Evolutionary conservation across 2,329 filamentous ascomycete species (phyloP), one percentile per base, ranked within the genome.

Genomic region (Ascochyta clinopodiicola): DNA sequence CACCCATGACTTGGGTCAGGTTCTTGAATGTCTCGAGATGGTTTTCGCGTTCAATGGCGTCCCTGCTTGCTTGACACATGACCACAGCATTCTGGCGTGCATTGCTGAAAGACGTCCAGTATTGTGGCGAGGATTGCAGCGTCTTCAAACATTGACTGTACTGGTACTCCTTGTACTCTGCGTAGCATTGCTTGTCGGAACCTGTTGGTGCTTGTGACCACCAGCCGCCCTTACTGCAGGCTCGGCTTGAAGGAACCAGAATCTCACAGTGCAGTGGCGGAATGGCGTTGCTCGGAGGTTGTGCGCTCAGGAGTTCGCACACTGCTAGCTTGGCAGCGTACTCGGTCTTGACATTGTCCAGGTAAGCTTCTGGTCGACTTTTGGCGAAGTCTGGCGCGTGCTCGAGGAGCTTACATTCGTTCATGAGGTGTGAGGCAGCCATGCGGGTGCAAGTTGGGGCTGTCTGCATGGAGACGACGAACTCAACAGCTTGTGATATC

Each of bases 81-180:
- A 85, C 73, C 38, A 85, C 76, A 2, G 85, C 85, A 60, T 86
- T 86, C 51, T 87, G 84, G 51, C 81, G 79, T 53, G 80, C 84
- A 69, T 86, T 87, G 61, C 83, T 85, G 74, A 86, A 89, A 22
- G 85, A 88, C 1, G 81, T 87, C 86, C 86, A 89, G 68, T 79
- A 83, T 39, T 86, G 84, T 1, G 82, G 79, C 22, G 81, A 78
- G 17, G 79, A 79, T 40, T 82, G 81, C 1, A 89, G 71, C 4
- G 80, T 80, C 40, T 75, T 77, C 4, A 87, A 72, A 61, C 87
- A 90, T 9, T 74, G 64, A 40, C 78, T 75, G 22, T 87, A 69
- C 40, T 79, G 63, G 13, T 62, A 45, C 6, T 68, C 64, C 24
- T 67, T 76, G 29, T 69, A 56, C 1, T 67, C 59, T 0, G 70